phyloP scores from a whole-genome alignment of 2,329 filamentous ascomycete species.

The Whalleya microplaca region DNA sequence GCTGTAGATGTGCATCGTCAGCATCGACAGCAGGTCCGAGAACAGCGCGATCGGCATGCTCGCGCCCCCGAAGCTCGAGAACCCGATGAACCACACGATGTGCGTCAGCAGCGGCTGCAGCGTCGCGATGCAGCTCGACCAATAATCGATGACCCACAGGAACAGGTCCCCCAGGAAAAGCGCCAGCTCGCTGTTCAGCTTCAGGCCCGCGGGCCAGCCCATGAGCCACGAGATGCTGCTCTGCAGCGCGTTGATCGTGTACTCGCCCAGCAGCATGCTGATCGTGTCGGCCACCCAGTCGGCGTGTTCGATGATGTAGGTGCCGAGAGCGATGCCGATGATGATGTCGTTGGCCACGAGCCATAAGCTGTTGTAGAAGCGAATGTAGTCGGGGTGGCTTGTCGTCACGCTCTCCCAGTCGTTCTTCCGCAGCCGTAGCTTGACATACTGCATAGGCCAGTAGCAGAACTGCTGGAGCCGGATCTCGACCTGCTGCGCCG shows the following conservation, averaged over 20 bases:
- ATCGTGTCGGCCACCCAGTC: constrained; percentile 81
- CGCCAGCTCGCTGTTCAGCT: constrained; percentile 91
- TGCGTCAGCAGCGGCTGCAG: constrained; percentile 80
- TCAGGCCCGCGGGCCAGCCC: constrained; percentile 92
- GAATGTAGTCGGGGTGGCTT: constrained; percentile 95
- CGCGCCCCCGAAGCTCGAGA: constrained; percentile 92
- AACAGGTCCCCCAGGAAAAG: constrained; percentile 95
- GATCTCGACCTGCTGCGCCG: constrained; percentile 96
- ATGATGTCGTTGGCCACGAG: constrained; percentile 98
- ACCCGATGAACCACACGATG: constrained; percentile 90
- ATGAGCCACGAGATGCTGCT: constrained; percentile 94
- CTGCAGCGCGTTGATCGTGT: constrained; percentile 86
- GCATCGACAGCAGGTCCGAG: constrained; percentile 86
- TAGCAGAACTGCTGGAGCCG: constrained; percentile 98
- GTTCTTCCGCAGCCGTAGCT: constrained; percentile 82
- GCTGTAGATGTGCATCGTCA: constrained; percentile 96
- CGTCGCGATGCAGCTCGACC: constrained; percentile 82
- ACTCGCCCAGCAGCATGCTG: constrained; percentile 73
- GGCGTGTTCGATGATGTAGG: constrained; percentile 95
- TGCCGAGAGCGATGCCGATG: constrained; percentile 93
- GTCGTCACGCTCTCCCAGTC: constrained; percentile 96
- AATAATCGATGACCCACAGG: constrained; percentile 98
- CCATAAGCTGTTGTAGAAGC: constrained; percentile 99
- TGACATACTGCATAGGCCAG: constrained; percentile 96
- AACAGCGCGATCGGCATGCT: constrained; percentile 97